Base-by-base conservation (phyloP, 1,284 basidiomycete species). In the Cutaneotrichosporon dermatis region DNA sequence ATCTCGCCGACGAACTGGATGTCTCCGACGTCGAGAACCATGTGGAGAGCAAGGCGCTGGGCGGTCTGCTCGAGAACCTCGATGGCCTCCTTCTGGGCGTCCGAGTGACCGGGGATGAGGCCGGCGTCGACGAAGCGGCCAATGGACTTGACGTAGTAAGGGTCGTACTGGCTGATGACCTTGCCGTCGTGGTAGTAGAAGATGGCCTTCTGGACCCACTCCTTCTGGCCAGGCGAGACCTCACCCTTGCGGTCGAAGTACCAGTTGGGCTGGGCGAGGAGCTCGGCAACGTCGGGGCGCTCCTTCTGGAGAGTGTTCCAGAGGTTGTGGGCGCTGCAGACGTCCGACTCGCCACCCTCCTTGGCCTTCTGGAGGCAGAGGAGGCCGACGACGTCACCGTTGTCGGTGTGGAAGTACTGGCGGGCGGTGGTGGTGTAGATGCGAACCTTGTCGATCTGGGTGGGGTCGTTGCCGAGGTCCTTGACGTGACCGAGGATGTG, bases 331-430 rank as follows among this genome's bases (percentile, higher is more conserved):
- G 76, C 69, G 0, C 76, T 79, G 33, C 76, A 78, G 43, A 80
- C 77, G 63, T 81, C 79, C 34, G 66, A 69, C 59, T 80, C 79
- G 48, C 80, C 80, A 1, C 80, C 80, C 61, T 79, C 90, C 49
- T 73, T 70, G 1, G 80, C 77, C 50, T 72, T 73, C 67, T 77
- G 74, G 10, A 81, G 73, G 54, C 80, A 81, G 12, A 80, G 71
- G 4, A 81, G 69, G 5, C 79, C 79, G 55, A 80, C 75, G 15
- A 79, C 69, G 34, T 77, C 77, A 55, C 60, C 39, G 58, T 61
- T 45, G 49, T 73, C 72, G 50, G 69, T 68, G 66, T 79, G 79
- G 69, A 80, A 80, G 69, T 74, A 79, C 60, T 79, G 79, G 10
- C 74, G 65, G 1, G 78, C 79, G 25, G 77, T 72, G 43, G 79